These are phyloP conservation scores for Daldinia decipiens DNA, from an alignment of 495 filamentous ascomycete species.

Conservation along the genomic window DNA sequence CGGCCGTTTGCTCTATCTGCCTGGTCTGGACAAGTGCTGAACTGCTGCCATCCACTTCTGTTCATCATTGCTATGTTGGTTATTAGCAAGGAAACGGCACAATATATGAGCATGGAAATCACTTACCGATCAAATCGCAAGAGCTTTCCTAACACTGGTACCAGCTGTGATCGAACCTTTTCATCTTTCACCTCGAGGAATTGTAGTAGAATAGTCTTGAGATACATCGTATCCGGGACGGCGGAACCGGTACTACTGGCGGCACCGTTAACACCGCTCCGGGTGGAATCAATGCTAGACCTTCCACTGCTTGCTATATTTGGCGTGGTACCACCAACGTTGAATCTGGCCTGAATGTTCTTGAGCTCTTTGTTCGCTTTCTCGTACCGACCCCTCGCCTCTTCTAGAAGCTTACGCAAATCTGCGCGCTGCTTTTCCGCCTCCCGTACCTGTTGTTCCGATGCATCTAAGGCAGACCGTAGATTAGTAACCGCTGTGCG, in stretches of 20 bases:
- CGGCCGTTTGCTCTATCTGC: slow-evolving; percentile 18
- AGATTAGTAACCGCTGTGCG: slow-evolving; percentile 81
- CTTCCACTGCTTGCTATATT: slow-evolving; percentile 46
- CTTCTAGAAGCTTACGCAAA: slow-evolving; percentile 78
- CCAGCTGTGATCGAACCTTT: slow-evolving; percentile 85
- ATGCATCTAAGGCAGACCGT: slow-evolving; percentile 82
- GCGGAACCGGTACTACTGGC: slow-evolving; percentile 50
- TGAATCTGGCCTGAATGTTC: slow-evolving; percentile 51
- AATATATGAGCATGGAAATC: neutral
- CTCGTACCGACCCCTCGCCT: slow-evolving; percentile 77
- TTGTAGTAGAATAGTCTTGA: slow-evolving; percentile 95
- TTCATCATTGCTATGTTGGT: slow-evolving; percentile 36
- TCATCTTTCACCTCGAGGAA: slow-evolving; percentile 96
- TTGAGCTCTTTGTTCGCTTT: slow-evolving; percentile 77
- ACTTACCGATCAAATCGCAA: slow-evolving; percentile 90
- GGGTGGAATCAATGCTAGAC: slow-evolving; percentile 70
- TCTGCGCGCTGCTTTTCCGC: slow-evolving; percentile 83
- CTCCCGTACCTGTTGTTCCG: slow-evolving; percentile 82
- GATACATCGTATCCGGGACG: slow-evolving; percentile 81
- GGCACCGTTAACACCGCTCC: slow-evolving; percentile 52
- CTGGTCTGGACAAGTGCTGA: slow-evolving; percentile 38
- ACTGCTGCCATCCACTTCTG: slow-evolving; percentile 43
- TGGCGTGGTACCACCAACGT: slow-evolving; percentile 37
- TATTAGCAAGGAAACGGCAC: slow-evolving; percentile 21
- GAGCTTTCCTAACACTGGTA: slow-evolving; percentile 90